Conservation (phyloP, 2,329 filamentous ascomycete genomes). For the Penicillium polonicum region DNA sequence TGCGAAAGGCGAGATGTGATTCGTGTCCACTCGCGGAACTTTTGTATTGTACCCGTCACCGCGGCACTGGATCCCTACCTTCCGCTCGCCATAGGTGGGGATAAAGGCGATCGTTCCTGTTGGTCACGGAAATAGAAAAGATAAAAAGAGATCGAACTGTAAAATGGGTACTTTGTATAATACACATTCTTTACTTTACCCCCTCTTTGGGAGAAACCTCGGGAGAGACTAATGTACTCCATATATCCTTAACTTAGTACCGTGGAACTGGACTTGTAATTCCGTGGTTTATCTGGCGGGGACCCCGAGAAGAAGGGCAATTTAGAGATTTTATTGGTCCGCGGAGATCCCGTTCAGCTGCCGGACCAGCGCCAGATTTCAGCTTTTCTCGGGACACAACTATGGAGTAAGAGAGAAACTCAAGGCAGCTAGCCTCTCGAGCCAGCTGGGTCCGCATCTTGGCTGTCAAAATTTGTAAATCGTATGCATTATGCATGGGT, state of each 20-base stretch:
- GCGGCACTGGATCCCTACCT: slow-evolving; percentile 37
- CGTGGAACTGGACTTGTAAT: slow-evolving; percentile 9
- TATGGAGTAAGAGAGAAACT: background rate
- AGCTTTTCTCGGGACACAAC: slow-evolving; percentile 3
- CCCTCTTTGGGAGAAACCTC: background rate
- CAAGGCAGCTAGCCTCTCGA: background rate
- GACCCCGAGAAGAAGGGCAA: background rate
- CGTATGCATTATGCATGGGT: slow-evolving; percentile 1
- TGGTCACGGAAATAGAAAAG: slow-evolving; percentile 12
- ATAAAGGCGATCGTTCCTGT: slow-evolving; percentile 22
- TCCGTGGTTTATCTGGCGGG: slow-evolving; percentile 15
- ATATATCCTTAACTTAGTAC: slow-evolving; percentile 13
- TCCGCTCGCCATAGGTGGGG: slow-evolving; percentile 29
- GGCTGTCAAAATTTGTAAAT: background rate
- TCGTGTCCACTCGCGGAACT: slow-evolving; percentile 10
- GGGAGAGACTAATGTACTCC: slow-evolving; percentile 4
- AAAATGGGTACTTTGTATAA: background rate
- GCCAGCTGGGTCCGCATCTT: background rate
- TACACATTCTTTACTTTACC: background rate
- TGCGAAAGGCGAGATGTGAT: slow-evolving; percentile 13
- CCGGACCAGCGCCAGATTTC: slow-evolving; percentile 6
- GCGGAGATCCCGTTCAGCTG: slow-evolving; percentile 16
- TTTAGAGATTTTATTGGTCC: slow-evolving; percentile 17
- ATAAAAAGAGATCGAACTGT: background rate
- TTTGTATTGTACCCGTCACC: slow-evolving; percentile 34